Percentiles rank a stretch among this genome's conserved stretches.
Evolutionary conservation across 805 yeast genomes (phyloP).

Genomic region (Candida silvatica): DNA sequence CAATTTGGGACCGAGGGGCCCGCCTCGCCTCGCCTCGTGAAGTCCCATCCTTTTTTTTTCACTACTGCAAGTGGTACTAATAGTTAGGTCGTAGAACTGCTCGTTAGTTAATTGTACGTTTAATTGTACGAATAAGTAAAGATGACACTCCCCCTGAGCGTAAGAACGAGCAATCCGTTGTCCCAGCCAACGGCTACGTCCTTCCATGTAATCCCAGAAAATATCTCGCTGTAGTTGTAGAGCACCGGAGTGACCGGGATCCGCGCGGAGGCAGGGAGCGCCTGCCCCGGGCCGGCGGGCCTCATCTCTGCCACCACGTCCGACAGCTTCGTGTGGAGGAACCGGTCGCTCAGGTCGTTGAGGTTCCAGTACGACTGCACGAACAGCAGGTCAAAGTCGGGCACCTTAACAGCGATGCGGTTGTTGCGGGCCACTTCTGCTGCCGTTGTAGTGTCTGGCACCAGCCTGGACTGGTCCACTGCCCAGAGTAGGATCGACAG

Average conservation of each 20-base stretch:
- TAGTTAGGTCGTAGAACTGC: too few species aligned
- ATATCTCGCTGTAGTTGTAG: constrained; percentile 14
- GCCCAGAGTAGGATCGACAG: constrained; percentile 17
- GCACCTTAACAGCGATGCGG: constrained; percentile 18
- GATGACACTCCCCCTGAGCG: constrained; percentile 13
- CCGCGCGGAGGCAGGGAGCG: background rate
- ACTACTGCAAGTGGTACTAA: too few species aligned
- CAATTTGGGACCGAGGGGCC: too few species aligned
- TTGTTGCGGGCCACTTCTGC: too few species aligned
- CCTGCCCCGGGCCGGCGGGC: constrained; percentile 1
- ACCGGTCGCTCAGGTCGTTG: constrained; percentile 2
- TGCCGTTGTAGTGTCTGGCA: too few species aligned
- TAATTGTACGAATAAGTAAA: constrained; percentile 13
- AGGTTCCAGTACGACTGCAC: constrained; percentile 16
- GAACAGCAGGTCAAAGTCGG: constrained; percentile 17
- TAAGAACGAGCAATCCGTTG: constrained; percentile 14
- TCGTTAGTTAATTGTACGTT: too few species aligned
- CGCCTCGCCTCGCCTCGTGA: too few species aligned
- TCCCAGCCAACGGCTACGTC: constrained; percentile 18
- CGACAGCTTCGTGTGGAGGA: constrained; percentile 1
- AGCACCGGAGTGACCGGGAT: constrained; percentile 14
- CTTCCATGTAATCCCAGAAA: constrained; percentile 9
- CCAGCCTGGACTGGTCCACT: too few species aligned
- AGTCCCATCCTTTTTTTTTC: too few species aligned
- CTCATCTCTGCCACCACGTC: background rate